Evolutionary conservation across 2,329 filamentous ascomycete species (phyloP), one percentile per base, ranked within the genome.

Genomic region (Trichoderma asperellum): DNA sequence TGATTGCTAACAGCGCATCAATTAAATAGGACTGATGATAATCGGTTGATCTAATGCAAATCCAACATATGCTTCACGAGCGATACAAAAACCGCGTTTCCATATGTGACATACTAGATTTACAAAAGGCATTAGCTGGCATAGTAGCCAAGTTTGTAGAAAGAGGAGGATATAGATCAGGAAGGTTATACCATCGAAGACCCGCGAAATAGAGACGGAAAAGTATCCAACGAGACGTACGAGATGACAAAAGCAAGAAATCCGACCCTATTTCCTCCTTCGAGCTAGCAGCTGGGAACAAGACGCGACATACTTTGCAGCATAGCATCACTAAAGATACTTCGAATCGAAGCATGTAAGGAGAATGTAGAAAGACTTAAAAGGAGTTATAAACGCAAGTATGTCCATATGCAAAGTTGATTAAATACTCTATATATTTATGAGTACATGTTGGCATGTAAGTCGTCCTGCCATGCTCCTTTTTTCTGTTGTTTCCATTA

Each of bases 81-180:
- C 47, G 47, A 21, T 63, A 11, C 18, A 32, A 34, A 3, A 49
- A 7, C 1, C 18, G n/a, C 35, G n/a, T 16, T n/a, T 11, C 35
- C 24, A 43, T 18, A 16, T 21, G 29, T n/a, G n/a, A 59, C 5
- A 32, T 47, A 24, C 3, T 8, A 4, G 1, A 49, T 21, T 21
- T 21, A 34, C 4, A 49, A 49, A 5, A 61, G 7, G n/a, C 24
- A 34, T 8, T n/a, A 58, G 8, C 37, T 16, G 5, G 35, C 6
- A 12, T 24, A 6, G 14, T 4, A 5, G 7, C 37, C 14, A 11
- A 2, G 18, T 21, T 5, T 27, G 16, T 8, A 35, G 37, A 18
- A 66, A 49, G 53, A 66, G 53, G 14, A 49, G 53, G 53, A 35
- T 58, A 66, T 66, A 66, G 62, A 66, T 58, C 53, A 66, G 62